Evolutionary conservation across 352 stramenopile genomes (phyloP).

Genomic region (Pythium guiyangense): DNA sequence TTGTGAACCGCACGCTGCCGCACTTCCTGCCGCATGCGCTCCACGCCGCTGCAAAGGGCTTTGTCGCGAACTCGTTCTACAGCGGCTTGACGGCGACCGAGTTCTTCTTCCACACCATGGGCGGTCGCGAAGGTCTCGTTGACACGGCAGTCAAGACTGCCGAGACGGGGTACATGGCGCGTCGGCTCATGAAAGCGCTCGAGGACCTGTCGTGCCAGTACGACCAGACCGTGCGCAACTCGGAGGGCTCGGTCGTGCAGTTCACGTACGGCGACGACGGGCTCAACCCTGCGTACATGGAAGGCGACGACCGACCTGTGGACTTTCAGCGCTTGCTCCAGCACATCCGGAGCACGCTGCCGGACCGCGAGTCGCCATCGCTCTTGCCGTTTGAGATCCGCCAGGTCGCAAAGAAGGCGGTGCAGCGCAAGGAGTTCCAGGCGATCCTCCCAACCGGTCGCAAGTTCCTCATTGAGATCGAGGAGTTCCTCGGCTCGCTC

Average conservation of each 20-base stretch:
- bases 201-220: slow-evolving; percentile 97
- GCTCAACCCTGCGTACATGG: slow-evolving; percentile 97
- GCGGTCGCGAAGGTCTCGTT: slow-evolving; percentile 98
- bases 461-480: slow-evolving; percentile 89
- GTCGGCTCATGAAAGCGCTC: slow-evolving; percentile 97
- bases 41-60: slow-evolving; percentile 97
- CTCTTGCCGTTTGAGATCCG: slow-evolving; percentile 84
- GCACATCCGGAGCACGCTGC: slow-evolving; percentile 83
- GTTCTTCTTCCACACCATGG: slow-evolving; percentile 99
- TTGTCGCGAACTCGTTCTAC: slow-evolving; percentile 99
- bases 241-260: slow-evolving; percentile 93
- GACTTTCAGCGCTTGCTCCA: slow-evolving; percentile 94
- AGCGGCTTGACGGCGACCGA: slow-evolving; percentile 97
- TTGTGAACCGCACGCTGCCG: slow-evolving; percentile 97
- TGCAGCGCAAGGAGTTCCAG: slow-evolving; percentile 80
- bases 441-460: slow-evolving; percentile 80
- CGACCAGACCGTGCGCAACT: slow-evolving; percentile 89
- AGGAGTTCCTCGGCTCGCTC: slow-evolving; percentile 74
- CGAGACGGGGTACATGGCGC: slow-evolving; percentile 99
- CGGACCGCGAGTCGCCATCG: slow-evolving; percentile 57
- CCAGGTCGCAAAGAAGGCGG: slow-evolving; percentile 74
- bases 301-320: slow-evolving; percentile 92
- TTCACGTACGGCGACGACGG: slow-evolving; percentile 99
- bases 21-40: slow-evolving; percentile 95
- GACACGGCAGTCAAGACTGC: slow-evolving; percentile 99